Base-by-base conservation (phyloP, 192 early-diverging fungal species). In the Helicostylum pulchrum region DNA sequence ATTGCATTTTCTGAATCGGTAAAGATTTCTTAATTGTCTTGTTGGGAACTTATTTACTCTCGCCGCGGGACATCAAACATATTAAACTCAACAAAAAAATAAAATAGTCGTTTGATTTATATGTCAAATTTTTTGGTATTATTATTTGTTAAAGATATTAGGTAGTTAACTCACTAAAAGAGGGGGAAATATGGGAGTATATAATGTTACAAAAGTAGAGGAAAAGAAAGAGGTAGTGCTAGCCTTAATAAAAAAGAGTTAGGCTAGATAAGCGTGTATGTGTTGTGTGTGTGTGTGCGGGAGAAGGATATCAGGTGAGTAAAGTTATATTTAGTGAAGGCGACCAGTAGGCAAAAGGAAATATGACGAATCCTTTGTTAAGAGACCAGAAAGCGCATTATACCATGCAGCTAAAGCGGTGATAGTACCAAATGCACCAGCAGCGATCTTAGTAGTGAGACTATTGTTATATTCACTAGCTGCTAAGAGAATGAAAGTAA, bases 331-430 rank as follows among this genome's bases (percentile, higher is more conserved):
- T 70, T 70, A 70, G 39, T 46, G 46, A 47, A 73, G 53, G 26
- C 62, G 65, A 42, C 66, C 61, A 39, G 53, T 50, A 47, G 86
- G 87, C 32, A 89, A 71, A 10, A 55, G 72, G 49, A 89, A 80
- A 68, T 79, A 77, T 58, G 82, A 81, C 59, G 74, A 82, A 23
- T 80, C 64, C 5, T 67, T 66, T 32, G 75, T 77, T 50, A 85
- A 83, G 7, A 89, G 78, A 64, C 85, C 83, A 14, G 83, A 79
- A 0, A 85, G 80, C 19, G 88, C 83, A 65, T 80, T 83, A 70
- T 92, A 92, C 88, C 87, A 92, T 53, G 88, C 90, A 62, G 87
- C 79, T 14, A 89, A 51, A 8, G 90, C 84, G 20, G 90, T 91
- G 60, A 90, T 74, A 21, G 91, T 65, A 52, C 88, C 90, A 53